These are phyloP conservation scores for Solanum paucissectum DNA, from an alignment of 257 asterid species.

Conservation along the genomic window DNA sequence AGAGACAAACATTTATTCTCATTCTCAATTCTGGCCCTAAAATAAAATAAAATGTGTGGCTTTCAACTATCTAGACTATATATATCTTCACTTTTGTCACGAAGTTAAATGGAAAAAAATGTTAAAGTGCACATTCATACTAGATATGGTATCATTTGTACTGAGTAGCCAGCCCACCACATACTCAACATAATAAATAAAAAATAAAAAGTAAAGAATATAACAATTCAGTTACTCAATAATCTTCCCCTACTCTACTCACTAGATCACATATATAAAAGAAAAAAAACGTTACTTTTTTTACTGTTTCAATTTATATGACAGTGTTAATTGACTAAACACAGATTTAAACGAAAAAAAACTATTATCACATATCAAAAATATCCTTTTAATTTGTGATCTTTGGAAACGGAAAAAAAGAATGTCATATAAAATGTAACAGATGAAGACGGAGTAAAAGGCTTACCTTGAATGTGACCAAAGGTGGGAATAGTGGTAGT, in stretches of 20 bases:
- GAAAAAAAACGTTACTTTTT: background rate
- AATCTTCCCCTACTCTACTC: background rate
- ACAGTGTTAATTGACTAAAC: background rate
- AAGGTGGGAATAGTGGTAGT: slow-evolving; percentile 4
- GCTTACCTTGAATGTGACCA: slow-evolving; percentile 10
- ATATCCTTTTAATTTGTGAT: background rate
- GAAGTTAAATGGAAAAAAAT: background rate
- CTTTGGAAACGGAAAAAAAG: background rate
- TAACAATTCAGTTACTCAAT: background rate
- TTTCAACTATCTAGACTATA: background rate
- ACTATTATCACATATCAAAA: background rate
- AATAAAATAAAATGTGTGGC: background rate
- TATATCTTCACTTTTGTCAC: background rate
- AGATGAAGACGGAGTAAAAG: background rate
- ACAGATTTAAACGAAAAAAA: background rate
- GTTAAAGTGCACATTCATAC: background rate
- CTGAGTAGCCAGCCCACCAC: background rate
- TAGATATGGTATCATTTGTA: background rate
- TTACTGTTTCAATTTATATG: background rate
- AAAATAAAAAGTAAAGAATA: background rate
- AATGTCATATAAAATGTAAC: background rate
- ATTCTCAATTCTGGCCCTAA: background rate
- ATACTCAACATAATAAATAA: background rate
- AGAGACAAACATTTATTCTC: slow-evolving; percentile 16
- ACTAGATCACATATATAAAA: background rate